phyloP scores from a whole-genome alignment of 2,329 filamentous ascomycete genomes.

The Penicillium sp. region DNA sequence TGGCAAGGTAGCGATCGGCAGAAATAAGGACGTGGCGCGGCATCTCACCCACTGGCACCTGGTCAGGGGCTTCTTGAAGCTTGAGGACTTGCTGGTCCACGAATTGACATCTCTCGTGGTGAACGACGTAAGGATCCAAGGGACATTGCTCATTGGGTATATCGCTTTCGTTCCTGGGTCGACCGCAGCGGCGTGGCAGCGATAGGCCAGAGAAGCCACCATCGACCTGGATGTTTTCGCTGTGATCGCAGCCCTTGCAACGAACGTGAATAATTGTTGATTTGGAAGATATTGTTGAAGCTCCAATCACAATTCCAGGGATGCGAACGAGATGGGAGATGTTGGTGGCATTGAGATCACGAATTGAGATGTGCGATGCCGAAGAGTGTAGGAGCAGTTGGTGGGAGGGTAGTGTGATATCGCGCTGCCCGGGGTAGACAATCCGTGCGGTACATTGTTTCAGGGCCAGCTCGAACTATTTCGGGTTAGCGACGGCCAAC shows the following conservation, averaged over 20 bases:
- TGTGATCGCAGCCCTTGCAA: slow-evolving; percentile 80
- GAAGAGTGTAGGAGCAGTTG: slow-evolving; percentile 93
- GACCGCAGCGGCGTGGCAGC: slow-evolving; percentile 74
- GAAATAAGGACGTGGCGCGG: slow-evolving; percentile 93
- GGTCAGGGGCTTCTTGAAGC: slow-evolving; percentile 93
- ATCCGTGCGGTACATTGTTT: slow-evolving; percentile 91
- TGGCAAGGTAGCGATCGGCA: slow-evolving; percentile 93
- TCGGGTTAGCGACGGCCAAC: slow-evolving; percentile 3
- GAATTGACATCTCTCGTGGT: slow-evolving; percentile 90
- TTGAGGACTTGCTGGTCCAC: slow-evolving; percentile 98
- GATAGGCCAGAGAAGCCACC: slow-evolving; percentile 87
- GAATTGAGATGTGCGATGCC: slow-evolving; percentile 86
- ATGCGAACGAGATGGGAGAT: slow-evolving; percentile 95
- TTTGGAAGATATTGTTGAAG: slow-evolving; percentile 94
- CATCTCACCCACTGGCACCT: slow-evolving; percentile 94
- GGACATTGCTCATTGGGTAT: slow-evolving; percentile 75
- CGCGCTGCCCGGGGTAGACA: slow-evolving; percentile 72
- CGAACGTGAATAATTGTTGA: slow-evolving; percentile 81
- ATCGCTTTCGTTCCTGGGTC: slow-evolving; percentile 58
- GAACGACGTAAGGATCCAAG: slow-evolving; percentile 90
- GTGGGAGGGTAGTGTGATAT: slow-evolving; percentile 76
- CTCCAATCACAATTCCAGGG: slow-evolving; percentile 95
- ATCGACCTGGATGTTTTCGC: slow-evolving; percentile 67
- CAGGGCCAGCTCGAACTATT: slow-evolving; percentile 83
- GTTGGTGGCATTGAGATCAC: slow-evolving; percentile 86